phyloP scores from a whole-genome alignment of 2,329 filamentous ascomycete genomes.

The Arthrobotrys iridis region DNA sequence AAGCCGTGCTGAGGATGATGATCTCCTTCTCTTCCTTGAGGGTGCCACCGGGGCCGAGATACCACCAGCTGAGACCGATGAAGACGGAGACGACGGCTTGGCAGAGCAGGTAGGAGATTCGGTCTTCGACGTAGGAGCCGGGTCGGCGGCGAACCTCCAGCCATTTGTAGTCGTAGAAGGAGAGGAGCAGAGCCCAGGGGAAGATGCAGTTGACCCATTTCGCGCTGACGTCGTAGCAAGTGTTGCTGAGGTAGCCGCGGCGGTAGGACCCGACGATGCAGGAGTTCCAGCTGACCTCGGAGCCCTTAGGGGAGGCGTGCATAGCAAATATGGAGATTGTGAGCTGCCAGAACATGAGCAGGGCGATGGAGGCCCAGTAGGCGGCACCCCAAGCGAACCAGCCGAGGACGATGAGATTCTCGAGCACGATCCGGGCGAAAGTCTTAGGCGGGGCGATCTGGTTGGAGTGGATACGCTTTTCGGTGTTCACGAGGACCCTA shows the following conservation, averaged over 20 bases:
- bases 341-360: conserved; percentile 52
- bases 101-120: conserved; percentile 33
- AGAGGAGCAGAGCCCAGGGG: conserved; percentile 41
- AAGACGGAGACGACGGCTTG: conserved; percentile 29
- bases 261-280: conserved; percentile 17
- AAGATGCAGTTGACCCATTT: conserved; percentile 37
- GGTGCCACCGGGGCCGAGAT: conserved; percentile 17
- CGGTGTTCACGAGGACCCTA: conserved; percentile 58
- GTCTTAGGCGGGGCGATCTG: conserved; percentile 22
- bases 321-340: conserved; percentile 33
- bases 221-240: conserved; percentile 33
- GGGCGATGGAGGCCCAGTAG: conserved; percentile 27
- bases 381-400: conserved; percentile 43
- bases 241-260: conserved; percentile 13
- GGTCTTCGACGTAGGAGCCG: conserved; percentile 45
- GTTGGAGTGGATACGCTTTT: conserved; percentile 36
- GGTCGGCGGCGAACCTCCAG: conserved; percentile 34
- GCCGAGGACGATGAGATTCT: conserved; percentile 19
- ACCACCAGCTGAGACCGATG: conserved; percentile 46
- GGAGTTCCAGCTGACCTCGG: conserved; percentile 8
- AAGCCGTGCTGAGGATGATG: conserved; percentile 37
- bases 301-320: background rate
- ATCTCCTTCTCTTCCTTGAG: conserved; percentile 30
- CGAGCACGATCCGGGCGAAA: conserved; percentile 1
- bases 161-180: conserved; percentile 49